Evolutionary conservation across 2,329 filamentous ascomycete genomes (phyloP).

Genomic region (Raffaelea ambrosiae): DNA sequence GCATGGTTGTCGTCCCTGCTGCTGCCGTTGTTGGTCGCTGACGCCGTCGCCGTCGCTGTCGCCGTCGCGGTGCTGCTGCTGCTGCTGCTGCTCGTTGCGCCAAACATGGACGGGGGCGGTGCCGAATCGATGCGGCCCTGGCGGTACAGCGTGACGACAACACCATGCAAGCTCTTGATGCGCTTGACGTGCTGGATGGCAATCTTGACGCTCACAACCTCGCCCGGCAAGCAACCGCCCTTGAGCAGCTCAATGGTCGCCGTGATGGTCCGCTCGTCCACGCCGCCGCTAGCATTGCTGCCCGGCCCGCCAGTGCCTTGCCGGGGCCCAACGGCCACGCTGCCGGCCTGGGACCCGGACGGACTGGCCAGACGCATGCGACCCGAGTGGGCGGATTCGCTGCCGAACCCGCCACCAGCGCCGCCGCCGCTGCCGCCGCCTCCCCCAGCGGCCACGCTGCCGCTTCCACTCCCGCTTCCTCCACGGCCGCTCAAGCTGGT

Average conservation of each 20-base stretch:
- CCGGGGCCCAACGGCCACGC: not conserved
- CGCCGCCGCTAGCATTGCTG: slow-evolving; percentile 25
- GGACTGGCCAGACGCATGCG: not conserved
- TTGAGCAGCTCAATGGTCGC: slow-evolving; percentile 76
- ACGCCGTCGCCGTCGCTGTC: not conserved
- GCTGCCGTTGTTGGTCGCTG: no score
- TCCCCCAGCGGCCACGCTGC: not conserved
- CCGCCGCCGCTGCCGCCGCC: not conserved
- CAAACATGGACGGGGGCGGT: slow-evolving; percentile 42
- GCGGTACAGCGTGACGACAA: slow-evolving; percentile 87
- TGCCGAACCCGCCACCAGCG: not conserved
- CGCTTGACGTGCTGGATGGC: slow-evolving; percentile 80
- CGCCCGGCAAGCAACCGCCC: slow-evolving; percentile 78
- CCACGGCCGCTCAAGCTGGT: slow-evolving; percentile 45
- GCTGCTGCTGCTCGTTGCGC: slow-evolving; percentile 1
- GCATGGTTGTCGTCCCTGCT: no score
- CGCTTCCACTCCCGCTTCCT: not conserved
- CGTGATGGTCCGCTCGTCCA: slow-evolving; percentile 72
- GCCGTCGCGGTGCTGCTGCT: not conserved
- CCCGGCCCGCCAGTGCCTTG: slow-evolving; percentile 6
- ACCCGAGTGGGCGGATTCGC: not conserved
- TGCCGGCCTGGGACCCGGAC: not conserved
- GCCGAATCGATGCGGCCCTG: slow-evolving; percentile 82
- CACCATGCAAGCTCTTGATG: slow-evolving; percentile 83
- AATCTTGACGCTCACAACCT: slow-evolving; percentile 71